Base-by-base conservation (phyloP, 164 flowering plant species). In the Vitis rupestris region DNA sequence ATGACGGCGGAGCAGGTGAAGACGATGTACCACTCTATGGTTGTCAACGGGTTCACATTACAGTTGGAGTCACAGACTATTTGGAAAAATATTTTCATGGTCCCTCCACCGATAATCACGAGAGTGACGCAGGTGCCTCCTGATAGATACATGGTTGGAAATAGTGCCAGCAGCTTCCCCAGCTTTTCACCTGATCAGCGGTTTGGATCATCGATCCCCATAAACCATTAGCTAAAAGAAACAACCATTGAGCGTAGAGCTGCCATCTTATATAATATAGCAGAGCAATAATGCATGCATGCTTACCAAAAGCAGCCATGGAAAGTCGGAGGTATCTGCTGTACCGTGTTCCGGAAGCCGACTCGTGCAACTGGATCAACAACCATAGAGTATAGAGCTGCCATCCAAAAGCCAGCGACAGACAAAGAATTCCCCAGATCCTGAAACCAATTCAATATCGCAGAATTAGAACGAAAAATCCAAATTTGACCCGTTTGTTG, bases 251-350 rank as follows among this genome's bases (percentile, higher is more conserved):
- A 37, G 4, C 0, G 44, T 37, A 37, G 44, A 37, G 44, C 7
- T 37, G 44, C 4, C 44, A 37, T 6, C 27, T 23, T 2, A 23
- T 23, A 23, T 37, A 37, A 37, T 37, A 37, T 23, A 23, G 1
- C 27, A 23, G 27, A 37, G 44, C 6, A 37, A 37, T 37, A 37
- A 37, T 37, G 44, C 19, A n/a, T 15, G 23, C 12, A 27, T n/a
- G 27, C 10, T 74, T 79, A 87, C 91, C 91, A 63, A 87, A 87
- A 68, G 89, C 84, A 1, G 82, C 84, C 70, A 81, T 83, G 23
- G 84, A 78, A n/a, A 87, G 88, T n/a, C 76, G 74, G 52, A 85
- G 85, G 64, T 84, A 87, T 72, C 91, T 72, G 76, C 89, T 85
- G 58, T 84, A 81, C 23, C 91, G 89, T 8, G 62, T 69, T 16